Evolutionary conservation across 2,329 filamentous ascomycete genomes (phyloP).

Genomic region (Amauroascus niger): DNA sequence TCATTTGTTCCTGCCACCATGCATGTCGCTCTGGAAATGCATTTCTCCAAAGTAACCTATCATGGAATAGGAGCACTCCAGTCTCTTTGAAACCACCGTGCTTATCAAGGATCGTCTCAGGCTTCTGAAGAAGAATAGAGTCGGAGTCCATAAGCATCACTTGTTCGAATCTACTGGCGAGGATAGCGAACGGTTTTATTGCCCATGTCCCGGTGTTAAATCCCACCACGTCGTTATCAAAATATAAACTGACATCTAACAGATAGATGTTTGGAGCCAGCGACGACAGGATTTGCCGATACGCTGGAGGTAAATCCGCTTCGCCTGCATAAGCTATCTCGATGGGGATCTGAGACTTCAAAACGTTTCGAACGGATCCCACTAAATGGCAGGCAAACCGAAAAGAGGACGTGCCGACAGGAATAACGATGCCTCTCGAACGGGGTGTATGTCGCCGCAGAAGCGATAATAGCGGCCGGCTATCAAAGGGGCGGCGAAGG

Average conservation of each 20-base stretch:
- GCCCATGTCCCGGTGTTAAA: conserved; percentile 14
- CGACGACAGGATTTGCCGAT: conserved; percentile 10
- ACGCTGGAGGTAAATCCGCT: conserved; percentile 12
- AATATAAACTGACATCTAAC: conserved; percentile 15
- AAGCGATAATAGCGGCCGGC: conserved; percentile 2
- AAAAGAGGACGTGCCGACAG: conserved; percentile 13
- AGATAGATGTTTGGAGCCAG: not conserved
- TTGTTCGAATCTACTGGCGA: conserved; percentile 16
- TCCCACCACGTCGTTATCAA: conserved; percentile 12
- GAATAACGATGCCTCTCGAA: conserved; percentile 14
- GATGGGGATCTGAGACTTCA: conserved; percentile 17
- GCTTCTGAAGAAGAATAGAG: conserved; percentile 16
- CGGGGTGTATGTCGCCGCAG: not conserved
- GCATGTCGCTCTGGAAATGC: conserved; percentile 6
- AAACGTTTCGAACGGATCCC: conserved; percentile 16
- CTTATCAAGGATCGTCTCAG: conserved; percentile 15
- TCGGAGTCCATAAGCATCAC: conserved; percentile 20
- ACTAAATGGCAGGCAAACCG: conserved; percentile 17
- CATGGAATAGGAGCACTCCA: conserved; percentile 18
- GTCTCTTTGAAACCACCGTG: conserved; percentile 13
- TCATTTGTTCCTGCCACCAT: conserved; percentile 25
- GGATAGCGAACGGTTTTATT: conserved; percentile 19
- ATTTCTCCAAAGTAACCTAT: conserved; percentile 13
- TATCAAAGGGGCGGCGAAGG: not conserved
- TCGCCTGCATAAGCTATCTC: conserved; percentile 20